Evolutionary conservation across 306 rosid genomes (phyloP).

Genomic region (Castanea crenata): DNA sequence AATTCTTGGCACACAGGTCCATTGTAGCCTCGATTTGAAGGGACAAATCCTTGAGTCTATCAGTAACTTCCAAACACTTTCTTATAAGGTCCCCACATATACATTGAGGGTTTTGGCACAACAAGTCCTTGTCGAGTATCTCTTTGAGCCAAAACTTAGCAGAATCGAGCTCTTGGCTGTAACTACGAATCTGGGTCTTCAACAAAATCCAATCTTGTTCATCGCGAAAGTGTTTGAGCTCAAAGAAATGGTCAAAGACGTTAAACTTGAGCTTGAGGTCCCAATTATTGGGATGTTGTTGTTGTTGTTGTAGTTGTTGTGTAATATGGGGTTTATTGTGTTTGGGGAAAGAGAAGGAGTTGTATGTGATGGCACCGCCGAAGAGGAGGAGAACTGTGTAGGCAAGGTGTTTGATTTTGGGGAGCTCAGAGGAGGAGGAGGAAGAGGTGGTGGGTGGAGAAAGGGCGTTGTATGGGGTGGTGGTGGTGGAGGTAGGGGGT

Average conservation of each 20-base stretch:
- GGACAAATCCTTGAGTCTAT: background rate
- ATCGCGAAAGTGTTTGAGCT: background rate
- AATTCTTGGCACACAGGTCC: background rate
- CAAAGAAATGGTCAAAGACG: background rate
- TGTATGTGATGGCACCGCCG: too few relatives aligned
- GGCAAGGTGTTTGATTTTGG: too few relatives aligned
- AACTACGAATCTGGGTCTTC: background rate
- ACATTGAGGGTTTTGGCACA: background rate
- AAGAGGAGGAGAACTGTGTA: too few relatives aligned
- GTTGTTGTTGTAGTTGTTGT: too few relatives aligned
- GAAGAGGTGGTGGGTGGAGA: too few relatives aligned
- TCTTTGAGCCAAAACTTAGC: background rate
- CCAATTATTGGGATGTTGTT: background rate
- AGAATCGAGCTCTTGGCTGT: background rate
- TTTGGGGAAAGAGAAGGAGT: too few relatives aligned
- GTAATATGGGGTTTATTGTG: too few relatives aligned
- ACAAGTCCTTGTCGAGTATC: background rate
- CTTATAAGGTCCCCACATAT: background rate
- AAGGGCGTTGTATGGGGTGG: too few relatives aligned
- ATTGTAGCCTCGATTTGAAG: background rate
- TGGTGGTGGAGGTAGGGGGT: too few relatives aligned
- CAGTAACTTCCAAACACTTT: slow-evolving; percentile 4
- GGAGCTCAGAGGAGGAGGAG: too few relatives aligned
- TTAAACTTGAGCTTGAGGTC: background rate
- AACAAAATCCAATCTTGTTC: slow-evolving; percentile 8